Evolutionary conservation across 208 protist genomes (phyloP).

Genomic region (Phytomonas serpens): DNA sequence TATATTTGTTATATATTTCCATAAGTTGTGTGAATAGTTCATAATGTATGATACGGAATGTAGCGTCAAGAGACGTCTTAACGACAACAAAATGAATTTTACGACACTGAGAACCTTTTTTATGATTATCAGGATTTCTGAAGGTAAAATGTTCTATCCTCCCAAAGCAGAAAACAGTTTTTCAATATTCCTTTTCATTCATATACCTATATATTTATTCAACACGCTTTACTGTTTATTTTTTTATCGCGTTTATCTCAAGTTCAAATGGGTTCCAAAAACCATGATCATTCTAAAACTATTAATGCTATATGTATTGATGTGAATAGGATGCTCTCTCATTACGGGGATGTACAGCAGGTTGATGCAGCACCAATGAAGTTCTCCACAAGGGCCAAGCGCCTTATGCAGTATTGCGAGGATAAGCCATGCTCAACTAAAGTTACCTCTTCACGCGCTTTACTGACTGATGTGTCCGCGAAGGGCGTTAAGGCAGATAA

Average conservation of each 20-base stretch:
- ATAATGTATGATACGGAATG: neutral
- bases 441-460: neutral
- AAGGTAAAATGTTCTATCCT: constrained; percentile 8
- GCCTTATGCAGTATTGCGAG: neutral
- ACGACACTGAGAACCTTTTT: neutral
- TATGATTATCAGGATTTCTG: constrained; percentile 5
- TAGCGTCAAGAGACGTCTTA: neutral
- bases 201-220: constrained; percentile 13
- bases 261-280: constrained; percentile 7
- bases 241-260: neutral
- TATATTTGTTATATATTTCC: neutral
- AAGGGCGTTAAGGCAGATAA: neutral
- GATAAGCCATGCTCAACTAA: neutral
- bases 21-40: neutral
- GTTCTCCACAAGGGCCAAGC: neutral
- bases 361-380: neutral
- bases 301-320: neutral
- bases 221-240: neutral
- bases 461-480: neutral
- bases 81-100: neutral
- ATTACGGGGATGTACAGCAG: neutral
- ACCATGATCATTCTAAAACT: neutral
- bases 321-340: neutral
- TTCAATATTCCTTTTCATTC: constrained; percentile 2
- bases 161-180: neutral